phyloP scores from a whole-genome alignment of 2,329 filamentous ascomycete genomes.

The Zymoseptoria tritici region DNA sequence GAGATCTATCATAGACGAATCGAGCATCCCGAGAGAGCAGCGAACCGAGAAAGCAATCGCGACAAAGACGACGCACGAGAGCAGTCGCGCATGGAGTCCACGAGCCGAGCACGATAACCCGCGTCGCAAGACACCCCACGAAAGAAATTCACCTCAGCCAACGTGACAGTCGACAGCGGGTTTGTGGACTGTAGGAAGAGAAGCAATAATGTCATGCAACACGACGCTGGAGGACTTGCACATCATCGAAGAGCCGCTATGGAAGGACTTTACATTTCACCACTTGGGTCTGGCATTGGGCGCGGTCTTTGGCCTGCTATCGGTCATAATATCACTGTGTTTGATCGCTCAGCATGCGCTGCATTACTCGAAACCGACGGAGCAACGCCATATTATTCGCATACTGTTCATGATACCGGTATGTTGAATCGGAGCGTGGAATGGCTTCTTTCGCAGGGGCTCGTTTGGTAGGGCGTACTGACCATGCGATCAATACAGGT shows the following conservation, averaged over 20 bases:
- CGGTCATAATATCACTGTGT: slow-evolving; percentile 44
- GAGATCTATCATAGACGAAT: not conserved
- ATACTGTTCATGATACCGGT: slow-evolving; percentile 78
- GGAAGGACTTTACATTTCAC: slow-evolving; percentile 50
- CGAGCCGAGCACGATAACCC: not conserved
- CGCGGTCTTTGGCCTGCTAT: slow-evolving; percentile 46
- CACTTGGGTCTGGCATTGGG: slow-evolving; percentile 48
- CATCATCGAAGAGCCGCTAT: slow-evolving; percentile 41
- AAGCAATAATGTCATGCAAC: slow-evolving; percentile 36
- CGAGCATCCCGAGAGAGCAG: not conserved
- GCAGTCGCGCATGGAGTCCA: not conserved
- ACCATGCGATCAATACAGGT: slow-evolving; percentile 33
- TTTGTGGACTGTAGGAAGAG: not conserved
- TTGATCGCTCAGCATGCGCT: slow-evolving; percentile 52
- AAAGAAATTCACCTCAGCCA: not conserved
- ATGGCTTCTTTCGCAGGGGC: no score
- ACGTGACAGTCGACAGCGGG: not conserved
- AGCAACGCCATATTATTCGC: slow-evolving; percentile 69
- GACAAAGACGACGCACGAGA: not conserved
- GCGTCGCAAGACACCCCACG: not conserved
- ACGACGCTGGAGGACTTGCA: slow-evolving; percentile 41
- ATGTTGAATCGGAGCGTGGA: not conserved
- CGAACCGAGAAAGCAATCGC: not conserved
- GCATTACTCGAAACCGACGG: slow-evolving; percentile 52
- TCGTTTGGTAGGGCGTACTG: not conserved